Evolutionary conservation across 2,329 filamentous ascomycete genomes (phyloP), one percentile per base, ranked within the genome.

Genomic region (Ophiocordyceps camponoti-leonardi): DNA sequence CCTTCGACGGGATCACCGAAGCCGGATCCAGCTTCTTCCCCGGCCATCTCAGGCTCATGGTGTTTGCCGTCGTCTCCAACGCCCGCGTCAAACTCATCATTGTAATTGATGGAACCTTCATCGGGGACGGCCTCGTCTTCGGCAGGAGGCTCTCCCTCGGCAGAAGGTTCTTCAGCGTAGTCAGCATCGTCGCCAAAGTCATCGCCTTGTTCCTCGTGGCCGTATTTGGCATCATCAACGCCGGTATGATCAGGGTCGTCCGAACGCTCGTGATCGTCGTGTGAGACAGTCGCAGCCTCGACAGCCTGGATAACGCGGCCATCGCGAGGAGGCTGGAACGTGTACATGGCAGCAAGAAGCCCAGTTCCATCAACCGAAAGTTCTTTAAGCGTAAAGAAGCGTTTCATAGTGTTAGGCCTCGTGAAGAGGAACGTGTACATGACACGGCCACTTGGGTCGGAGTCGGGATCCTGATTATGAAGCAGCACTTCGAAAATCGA

Each of bases 371-470:
- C 64, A 26, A 65, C 54, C 14, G 68, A 49, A 8, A 56, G 62
- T 12, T 66, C 60, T n/a, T 10, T 16, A 4, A 39, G 35, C 5
- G 14, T 39, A 6, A 10, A 4, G 26, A 64, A 56, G n/a, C 65
- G 59, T 48, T 58, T 66, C 44, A 55, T 59, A 41, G 60, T 55
- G 43, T 60, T 66, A 6, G 64, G 58, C 42, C 62, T 63, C 14
- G 62, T 63, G 47, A 66, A 61, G 10, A 68, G 53, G 48, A 64
- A 67, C 4, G 64, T 66, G 43, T 67, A 67, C n/a, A 68, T 50
- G 1, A 58, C 57, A 16, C 63, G 60, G 12, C 57, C 56, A 26
- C 54, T 54, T 16, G 31, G 6, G 13, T 33, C 31, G 5, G 31
- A 33, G 23, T 67, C 58, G 12, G 63, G 60, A 42, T 68, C 62